Conservation (phyloP, 257 asterid genomes). For the Petunia axillaris region DNA sequence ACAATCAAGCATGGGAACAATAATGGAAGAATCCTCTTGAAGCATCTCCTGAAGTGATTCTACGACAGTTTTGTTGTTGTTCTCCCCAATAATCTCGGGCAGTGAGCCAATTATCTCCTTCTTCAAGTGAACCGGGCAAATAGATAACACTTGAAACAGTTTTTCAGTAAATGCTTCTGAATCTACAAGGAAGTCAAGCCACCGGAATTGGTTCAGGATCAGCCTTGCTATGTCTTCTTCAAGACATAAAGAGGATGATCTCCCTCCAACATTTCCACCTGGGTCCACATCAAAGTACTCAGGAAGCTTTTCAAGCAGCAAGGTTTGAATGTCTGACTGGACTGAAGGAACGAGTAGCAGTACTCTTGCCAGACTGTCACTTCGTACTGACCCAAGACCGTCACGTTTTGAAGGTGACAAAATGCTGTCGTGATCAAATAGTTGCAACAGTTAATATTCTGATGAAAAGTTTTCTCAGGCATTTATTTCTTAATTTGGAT, state of each 20-base stretch:
- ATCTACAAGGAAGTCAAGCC: slow-evolving; percentile 88
- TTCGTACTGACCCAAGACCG: slow-evolving; percentile 52
- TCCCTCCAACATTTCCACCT: slow-evolving; percentile 36
- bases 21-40: slow-evolving; percentile 75
- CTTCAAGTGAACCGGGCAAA: slow-evolving; percentile 77
- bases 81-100: slow-evolving; percentile 82
- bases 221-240: slow-evolving; percentile 78
- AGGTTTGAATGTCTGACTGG: slow-evolving; percentile 69
- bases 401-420: slow-evolving; percentile 71
- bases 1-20: slow-evolving; percentile 78
- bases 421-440: slow-evolving; percentile 44
- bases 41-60: slow-evolving; percentile 81
- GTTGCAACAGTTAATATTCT: slow-evolving; percentile 9
- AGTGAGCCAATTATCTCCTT: slow-evolving; percentile 81
- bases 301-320: slow-evolving; percentile 84
- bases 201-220: slow-evolving; percentile 74
- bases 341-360: slow-evolving; percentile 65
- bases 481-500: slow-evolving; percentile 7
- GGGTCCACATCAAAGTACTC: slow-evolving; percentile 65
- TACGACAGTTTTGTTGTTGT: slow-evolving; percentile 60
- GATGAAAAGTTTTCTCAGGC: slow-evolving; percentile 13
- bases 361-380: slow-evolving; percentile 62
- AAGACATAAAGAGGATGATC: slow-evolving; percentile 45
- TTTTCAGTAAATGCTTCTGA: slow-evolving; percentile 70
- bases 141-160: slow-evolving; percentile 68